Evolutionary conservation across 805 yeast genomes (phyloP), one percentile per base, ranked within the genome.

Genomic region (Millerago galiae): DNA sequence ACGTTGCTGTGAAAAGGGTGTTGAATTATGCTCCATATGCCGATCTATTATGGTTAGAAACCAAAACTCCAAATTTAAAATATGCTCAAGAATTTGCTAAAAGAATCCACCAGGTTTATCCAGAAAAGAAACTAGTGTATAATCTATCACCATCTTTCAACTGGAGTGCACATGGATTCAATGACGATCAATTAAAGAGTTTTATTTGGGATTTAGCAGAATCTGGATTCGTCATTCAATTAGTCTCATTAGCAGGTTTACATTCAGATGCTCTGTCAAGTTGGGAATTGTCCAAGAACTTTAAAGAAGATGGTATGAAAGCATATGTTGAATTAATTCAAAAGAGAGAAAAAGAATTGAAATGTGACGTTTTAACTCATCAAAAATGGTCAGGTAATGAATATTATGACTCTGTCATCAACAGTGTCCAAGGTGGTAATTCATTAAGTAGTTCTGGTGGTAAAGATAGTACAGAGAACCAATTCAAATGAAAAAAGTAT

Each of bases 321-420:
- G 80, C 81, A 0, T 77, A 77, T 48, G 80, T 77, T 13, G 72
- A 73, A 13, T 50, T 66, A 16, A 75, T 77, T 4, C 83, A 77
- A 58, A 55, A 57, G 17, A 59, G 59, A 42, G 81, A 77, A 53
- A 67, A 63, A 48, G 68, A 59, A 15, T 46, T 63, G 5, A 63
- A 65, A 3, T 71, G 78, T 48, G 82, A 77, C 50, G 70, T 77
- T 3, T 59, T 77, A 49, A 77, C 79, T 8, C 83, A 77, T 50
- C 83, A 77, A 54, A 72, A 68, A 48, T 77, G 83, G 83, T 72
- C 79, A 4, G 83, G 83, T 7, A 78, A 78, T n/a, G 71, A 72
- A 51, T 74, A 74, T 50, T 56, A 67, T 26, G 81, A 77, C 49
- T 41, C 44, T 8, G 6, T 41, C 4, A 41, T 41, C 24, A 34